phyloP scores from a whole-genome alignment of 2,329 filamentous ascomycete species.

The Calonectria honghensis region DNA sequence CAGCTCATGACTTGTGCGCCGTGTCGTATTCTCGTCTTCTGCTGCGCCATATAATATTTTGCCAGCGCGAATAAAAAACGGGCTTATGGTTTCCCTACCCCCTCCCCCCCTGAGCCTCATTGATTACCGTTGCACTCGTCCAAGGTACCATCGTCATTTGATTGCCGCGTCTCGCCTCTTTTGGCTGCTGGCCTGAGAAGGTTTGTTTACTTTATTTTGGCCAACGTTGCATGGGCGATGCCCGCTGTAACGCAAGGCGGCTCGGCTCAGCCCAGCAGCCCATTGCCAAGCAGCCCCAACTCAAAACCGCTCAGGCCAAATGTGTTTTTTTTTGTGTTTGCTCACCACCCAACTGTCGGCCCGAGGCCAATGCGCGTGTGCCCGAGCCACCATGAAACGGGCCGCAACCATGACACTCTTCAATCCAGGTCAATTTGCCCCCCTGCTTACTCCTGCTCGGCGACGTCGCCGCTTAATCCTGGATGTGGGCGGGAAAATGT shows the following conservation, averaged over 20 bases:
- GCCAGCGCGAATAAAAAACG: not conserved
- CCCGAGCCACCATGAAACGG: not conserved
- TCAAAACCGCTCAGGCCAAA: constrained; percentile 18
- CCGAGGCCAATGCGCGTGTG: constrained; percentile 16
- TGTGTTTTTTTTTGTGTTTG: not conserved
- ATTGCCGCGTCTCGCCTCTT: not conserved
- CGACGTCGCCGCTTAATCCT: not conserved
- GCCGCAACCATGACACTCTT: not conserved
- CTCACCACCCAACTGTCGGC: constrained; percentile 12
- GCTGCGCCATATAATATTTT: constrained; percentile 15
- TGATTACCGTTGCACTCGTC: constrained; percentile 8
- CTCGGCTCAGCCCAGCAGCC: not conserved
- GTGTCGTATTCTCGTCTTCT: not conserved
- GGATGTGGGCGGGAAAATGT: not conserved
- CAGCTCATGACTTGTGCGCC: constrained; percentile 18
- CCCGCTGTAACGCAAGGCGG: constrained; percentile 7
- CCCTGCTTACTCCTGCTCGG: not conserved
- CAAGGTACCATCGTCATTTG: constrained; percentile 11
- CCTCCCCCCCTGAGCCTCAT: not conserved
- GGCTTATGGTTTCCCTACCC: not conserved
- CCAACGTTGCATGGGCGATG: not conserved
- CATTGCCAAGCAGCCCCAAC: constrained; percentile 1
- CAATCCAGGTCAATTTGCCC: not conserved
- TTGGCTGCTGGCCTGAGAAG: constrained; percentile 13
- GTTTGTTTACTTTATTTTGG: not conserved